Percentiles rank a stretch among this genome's conserved stretches.
These are phyloP conservation scores for Dalechampia spathulata DNA, from an alignment of 441 rosid species.

Conservation along the genomic window DNA sequence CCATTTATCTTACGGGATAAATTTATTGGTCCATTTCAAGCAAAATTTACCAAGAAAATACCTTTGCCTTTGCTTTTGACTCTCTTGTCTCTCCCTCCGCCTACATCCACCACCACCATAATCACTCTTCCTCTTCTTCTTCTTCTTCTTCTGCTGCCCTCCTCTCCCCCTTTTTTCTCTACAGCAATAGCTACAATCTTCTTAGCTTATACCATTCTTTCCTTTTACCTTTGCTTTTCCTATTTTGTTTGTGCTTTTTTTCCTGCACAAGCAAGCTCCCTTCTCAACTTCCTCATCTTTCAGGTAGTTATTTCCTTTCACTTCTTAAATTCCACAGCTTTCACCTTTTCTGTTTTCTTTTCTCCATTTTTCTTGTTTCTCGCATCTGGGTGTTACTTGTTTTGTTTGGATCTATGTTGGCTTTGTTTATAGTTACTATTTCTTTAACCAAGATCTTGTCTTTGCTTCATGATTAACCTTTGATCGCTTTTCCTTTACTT, in stretches of 20 bases:
- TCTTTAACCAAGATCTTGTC: conserved; percentile 37
- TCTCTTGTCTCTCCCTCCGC: no score
- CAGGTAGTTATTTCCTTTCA: conserved; percentile 20
- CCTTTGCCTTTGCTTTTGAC: no score
- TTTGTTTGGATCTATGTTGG: conserved; percentile 34
- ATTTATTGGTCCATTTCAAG: no score
- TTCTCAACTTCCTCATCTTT: conserved; percentile 13
- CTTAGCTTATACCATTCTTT: background rate
- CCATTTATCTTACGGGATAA: no score
- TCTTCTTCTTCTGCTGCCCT: no score
- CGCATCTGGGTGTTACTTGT: conserved; percentile 19
- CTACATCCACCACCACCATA: no score
- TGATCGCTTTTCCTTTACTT: conserved; percentile 6
- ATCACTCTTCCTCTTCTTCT: no score
- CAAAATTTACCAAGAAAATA: no score
- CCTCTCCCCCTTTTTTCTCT: conserved; percentile 7
- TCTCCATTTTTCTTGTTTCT: conserved; percentile 7
- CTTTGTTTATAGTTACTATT: conserved; percentile 9
- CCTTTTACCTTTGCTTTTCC: background rate
- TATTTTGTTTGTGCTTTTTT: background rate
- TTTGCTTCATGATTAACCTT: conserved; percentile 11
- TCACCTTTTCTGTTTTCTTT: background rate
- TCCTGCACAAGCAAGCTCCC: conserved; percentile 12
- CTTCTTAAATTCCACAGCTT: conserved; percentile 7
- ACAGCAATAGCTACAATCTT: conserved; percentile 6